Evolutionary conservation across 805 yeast genomes (phyloP).

Genomic region (Yamadazyma takamatsuzukensis): DNA sequence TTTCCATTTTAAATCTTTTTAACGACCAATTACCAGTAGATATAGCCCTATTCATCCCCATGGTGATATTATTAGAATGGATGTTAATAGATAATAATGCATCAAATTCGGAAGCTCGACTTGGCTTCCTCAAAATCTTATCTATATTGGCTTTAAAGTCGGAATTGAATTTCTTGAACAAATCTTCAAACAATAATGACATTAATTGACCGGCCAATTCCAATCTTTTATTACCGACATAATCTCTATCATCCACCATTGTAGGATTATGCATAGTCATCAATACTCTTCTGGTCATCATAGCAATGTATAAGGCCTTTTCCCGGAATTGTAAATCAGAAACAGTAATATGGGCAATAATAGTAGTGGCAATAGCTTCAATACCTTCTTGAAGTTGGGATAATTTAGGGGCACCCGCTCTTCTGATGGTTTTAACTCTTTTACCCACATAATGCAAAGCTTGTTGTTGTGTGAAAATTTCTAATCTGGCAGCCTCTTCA

Average conservation of each 20-base stretch:
- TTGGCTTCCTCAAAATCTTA: constrained; percentile 88
- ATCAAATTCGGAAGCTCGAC: constrained; percentile 92
- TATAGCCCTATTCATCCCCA: constrained; percentile 92
- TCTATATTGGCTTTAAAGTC: constrained; percentile 95
- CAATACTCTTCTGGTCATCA: constrained; percentile 94
- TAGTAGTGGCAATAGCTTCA: constrained; percentile 93
- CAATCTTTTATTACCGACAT: constrained; percentile 95
- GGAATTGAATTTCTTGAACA: constrained; percentile 91
- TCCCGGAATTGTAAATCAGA: constrained; percentile 83
- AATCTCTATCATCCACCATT: constrained; percentile 98
- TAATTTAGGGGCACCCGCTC: constrained; percentile 77
- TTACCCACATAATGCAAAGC: constrained; percentile 89
- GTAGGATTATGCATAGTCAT: constrained; percentile 93
- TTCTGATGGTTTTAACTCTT: constrained; percentile 87
- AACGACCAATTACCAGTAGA: constrained; percentile 99
- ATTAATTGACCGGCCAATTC: constrained; percentile 97
- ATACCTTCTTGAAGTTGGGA: constrained; percentile 88
- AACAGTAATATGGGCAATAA: constrained; percentile 91
- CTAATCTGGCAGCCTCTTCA: constrained; percentile 86
- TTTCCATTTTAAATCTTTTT: constrained; percentile 98
- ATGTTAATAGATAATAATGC: constrained; percentile 86
- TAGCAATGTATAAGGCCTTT: constrained; percentile 89
- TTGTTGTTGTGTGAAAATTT: constrained; percentile 87
- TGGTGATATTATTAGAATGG: constrained; percentile 89
- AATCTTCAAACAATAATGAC: constrained; percentile 92